Evolutionary conservation across 129 eudicot genomes (phyloP).

Genomic region (Ambrosia trifida): DNA sequence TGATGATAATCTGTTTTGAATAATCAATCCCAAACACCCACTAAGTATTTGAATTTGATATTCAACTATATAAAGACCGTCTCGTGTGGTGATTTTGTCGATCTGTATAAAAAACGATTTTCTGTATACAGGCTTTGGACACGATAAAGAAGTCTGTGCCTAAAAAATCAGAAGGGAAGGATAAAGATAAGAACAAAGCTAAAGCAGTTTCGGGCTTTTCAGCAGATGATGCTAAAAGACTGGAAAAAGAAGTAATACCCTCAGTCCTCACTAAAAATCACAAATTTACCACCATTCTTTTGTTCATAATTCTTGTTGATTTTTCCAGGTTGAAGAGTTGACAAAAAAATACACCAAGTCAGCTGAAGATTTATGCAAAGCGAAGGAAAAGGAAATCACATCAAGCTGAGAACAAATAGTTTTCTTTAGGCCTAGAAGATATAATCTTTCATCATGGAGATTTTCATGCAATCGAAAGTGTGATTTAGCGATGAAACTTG

Average conservation of each 20-base stretch:
- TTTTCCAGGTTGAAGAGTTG: constrained; percentile 73
- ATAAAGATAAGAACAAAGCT: constrained; percentile 58
- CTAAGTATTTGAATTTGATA: background rate
- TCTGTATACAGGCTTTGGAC: constrained; percentile 69
- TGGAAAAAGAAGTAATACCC: constrained; percentile 79
- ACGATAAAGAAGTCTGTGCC: constrained; percentile 71
- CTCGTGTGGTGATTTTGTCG: background rate
- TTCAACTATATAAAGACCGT: background rate
- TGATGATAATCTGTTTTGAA: too few relatives aligned
- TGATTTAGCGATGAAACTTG: background rate
- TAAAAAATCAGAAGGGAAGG: constrained; percentile 45
- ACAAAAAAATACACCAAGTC: constrained; percentile 85
- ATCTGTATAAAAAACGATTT: background rate
- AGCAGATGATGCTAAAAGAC: constrained; percentile 77
- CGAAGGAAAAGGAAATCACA: constrained; percentile 89
- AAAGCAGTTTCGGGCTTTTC: constrained; percentile 55
- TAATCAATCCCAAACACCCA: too few relatives aligned
- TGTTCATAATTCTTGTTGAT: constrained; percentile 22
- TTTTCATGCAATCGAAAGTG: constrained; percentile 7
- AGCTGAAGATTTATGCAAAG: constrained; percentile 93
- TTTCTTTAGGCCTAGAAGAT: background rate
- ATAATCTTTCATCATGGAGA: constrained; percentile 8
- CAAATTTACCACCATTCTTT: background rate
- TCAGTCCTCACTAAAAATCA: background rate
- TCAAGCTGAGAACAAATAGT: constrained; percentile 42